phyloP scores from a whole-genome alignment of 768 basidiomycete genomes.

The Tricholoma bakamatsutake region DNA sequence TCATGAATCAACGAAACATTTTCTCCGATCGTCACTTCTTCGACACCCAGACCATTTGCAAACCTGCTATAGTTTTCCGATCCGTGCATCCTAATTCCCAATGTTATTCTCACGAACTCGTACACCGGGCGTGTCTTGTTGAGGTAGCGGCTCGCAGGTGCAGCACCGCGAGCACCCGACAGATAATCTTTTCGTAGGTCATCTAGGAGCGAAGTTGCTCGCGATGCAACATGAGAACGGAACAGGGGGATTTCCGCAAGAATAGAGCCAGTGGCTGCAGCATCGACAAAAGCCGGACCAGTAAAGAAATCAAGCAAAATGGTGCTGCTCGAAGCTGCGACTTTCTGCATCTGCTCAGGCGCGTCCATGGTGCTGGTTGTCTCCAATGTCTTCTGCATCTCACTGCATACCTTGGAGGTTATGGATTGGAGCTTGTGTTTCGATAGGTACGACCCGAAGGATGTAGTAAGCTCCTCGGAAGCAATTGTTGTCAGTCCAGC shows the following conservation, averaged over 20 bases:
- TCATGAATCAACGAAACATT: conserved; percentile 75
- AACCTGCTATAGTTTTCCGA: conserved; percentile 61
- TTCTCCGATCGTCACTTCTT: conserved; percentile 65
- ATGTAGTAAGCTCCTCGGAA: conserved; percentile 39
- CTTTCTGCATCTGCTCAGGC: conserved; percentile 59
- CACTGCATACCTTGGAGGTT: conserved; percentile 30
- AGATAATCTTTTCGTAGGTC: conserved; percentile 51
- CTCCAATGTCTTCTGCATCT: conserved; percentile 52
- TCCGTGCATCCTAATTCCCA: conserved; percentile 81
- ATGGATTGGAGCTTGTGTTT: conserved; percentile 26
- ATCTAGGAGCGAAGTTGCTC: conserved; percentile 40
- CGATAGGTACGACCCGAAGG: conserved; percentile 39
- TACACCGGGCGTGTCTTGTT: conserved; percentile 69
- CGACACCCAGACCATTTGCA: conserved; percentile 57
- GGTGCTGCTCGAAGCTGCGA: conserved; percentile 56
- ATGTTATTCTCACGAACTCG: conserved; percentile 62
- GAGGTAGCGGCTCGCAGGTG: conserved; percentile 65
- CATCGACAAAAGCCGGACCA: conserved; percentile 26
- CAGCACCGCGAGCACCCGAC: conserved; percentile 47
- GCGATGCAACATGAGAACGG: conserved; percentile 46
- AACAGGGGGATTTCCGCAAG: conserved; percentile 43
- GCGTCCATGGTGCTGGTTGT: conserved; percentile 69
- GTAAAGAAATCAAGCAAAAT: conserved; percentile 62
- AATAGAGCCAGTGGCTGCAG: conserved; percentile 22
- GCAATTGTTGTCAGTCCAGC: conserved; percentile 42